Base-by-base conservation (phyloP, 352 stramenopile species). In the Blastocystis sp. region DNA sequence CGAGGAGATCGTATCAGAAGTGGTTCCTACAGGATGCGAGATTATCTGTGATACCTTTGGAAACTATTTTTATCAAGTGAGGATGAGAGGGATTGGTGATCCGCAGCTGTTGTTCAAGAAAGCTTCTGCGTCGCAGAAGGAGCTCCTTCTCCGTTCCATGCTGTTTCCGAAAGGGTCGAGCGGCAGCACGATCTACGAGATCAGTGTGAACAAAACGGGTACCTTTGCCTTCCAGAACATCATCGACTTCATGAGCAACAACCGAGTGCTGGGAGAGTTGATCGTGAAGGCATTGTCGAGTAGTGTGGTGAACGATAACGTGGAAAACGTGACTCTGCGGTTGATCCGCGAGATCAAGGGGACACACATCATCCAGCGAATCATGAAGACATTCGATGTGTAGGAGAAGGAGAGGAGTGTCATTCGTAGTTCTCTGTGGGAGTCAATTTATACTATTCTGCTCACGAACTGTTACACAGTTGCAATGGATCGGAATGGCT, bases 221-320 rank as follows among this genome's bases (percentile, higher is more conserved):
- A 79, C 29, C 18, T 79, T 79, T n/a, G 68, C 68, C 7, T 79
- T 79, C 68, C 68, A 79, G 68, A 79, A 79, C 23, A 79, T 79
- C 68, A 79, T 79, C 50, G 68, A 79, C 50, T 79, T 61, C 13
- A 79, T 79, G 68, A 43, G 15, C 23, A 47, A 43, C 8, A 37
- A 59, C 41, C 34, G 34, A 11, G 7, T 15, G 68, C 68, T 79
- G 13, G 68, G 68, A 11, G 34, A 79, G 20, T 29, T 79, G 6
- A 79, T 79, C 50, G 68, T 79, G 68, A 20, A 18, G n/a, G 23
- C 68, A 23, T 47, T 79, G 13, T 6, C 56, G 68, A 15, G 37
- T 13, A 56, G 68, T 34, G 43, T 37, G 41, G 43, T 61, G 34
- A 59, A 59, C 50, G 13, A 13, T n/a, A n/a, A n/a, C 50, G 13